Conservation (phyloP, 2,329 filamentous ascomycete genomes). For the Pseudopyricularia cyperi region DNA sequence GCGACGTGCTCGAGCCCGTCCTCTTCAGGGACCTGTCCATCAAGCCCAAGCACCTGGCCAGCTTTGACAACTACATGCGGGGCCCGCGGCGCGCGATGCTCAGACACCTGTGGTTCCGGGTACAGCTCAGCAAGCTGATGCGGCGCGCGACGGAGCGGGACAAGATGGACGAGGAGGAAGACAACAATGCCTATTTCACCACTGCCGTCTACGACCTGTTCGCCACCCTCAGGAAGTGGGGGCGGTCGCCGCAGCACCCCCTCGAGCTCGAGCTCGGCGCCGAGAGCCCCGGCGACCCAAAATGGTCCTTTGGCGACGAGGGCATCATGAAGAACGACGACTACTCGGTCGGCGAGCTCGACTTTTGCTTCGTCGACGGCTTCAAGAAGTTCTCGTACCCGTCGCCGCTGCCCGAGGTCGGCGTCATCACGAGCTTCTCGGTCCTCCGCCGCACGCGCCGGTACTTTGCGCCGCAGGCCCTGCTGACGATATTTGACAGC, state of each 20-base stretch:
- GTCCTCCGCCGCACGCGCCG: slow-evolving; percentile 10
- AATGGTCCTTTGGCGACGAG: slow-evolving; percentile 3
- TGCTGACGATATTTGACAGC: slow-evolving; percentile 10
- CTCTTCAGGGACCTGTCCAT: slow-evolving; percentile 12
- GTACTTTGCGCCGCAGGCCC: slow-evolving; percentile 9
- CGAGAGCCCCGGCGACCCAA: slow-evolving; percentile 9
- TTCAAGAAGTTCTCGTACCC: slow-evolving; percentile 8
- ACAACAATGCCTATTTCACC: slow-evolving; percentile 13
- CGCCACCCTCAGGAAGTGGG: slow-evolving; percentile 11
- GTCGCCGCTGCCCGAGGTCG: slow-evolving; percentile 10
- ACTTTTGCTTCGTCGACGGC: slow-evolving; percentile 6
- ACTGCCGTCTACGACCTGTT: slow-evolving; percentile 12
- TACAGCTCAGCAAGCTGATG: slow-evolving; percentile 11
- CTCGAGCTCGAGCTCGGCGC: slow-evolving; percentile 13
- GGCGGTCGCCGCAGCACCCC: slow-evolving; percentile 3
- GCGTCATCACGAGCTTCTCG: slow-evolving; percentile 8
- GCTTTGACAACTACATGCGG: slow-evolving; percentile 10
- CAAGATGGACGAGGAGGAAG: slow-evolving; percentile 12
- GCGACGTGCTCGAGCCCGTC: slow-evolving; percentile 11
- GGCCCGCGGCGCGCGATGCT: slow-evolving; percentile 10
- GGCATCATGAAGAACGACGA: slow-evolving; percentile 3
- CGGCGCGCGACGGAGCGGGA: slow-evolving; percentile 9
- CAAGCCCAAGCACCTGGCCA: slow-evolving; percentile 7
- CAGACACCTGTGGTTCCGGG: slow-evolving; percentile 9
- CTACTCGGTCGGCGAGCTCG: slow-evolving; percentile 5